Evolutionary conservation across 768 basidiomycete species (phyloP).

Genomic region (Auricularia heimuer): DNA sequence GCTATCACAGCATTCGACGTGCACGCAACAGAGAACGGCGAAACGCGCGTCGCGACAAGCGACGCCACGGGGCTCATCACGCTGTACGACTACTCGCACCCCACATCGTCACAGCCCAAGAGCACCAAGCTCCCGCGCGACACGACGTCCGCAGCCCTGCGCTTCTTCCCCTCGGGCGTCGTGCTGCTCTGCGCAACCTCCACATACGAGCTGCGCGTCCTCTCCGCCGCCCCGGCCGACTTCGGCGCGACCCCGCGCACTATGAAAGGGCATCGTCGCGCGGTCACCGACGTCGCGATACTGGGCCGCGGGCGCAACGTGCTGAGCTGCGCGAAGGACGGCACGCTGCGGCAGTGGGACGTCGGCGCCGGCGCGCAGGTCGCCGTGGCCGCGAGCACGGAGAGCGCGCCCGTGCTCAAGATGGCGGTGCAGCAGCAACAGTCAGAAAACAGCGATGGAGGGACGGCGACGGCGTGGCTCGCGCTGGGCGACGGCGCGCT

Average conservation of each 20-base stretch:
- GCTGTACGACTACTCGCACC: constrained; percentile 23
- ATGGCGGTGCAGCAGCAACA: constrained; percentile 21
- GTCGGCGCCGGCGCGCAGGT: constrained; percentile 45
- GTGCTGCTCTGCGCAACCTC: constrained; percentile 62
- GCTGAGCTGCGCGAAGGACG: constrained; percentile 58
- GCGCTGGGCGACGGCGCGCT: constrained; percentile 48
- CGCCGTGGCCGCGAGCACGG: constrained; percentile 31
- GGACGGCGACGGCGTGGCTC: constrained; percentile 15
- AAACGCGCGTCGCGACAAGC: constrained; percentile 47
- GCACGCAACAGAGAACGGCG: constrained; percentile 34
- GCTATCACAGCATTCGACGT: constrained; percentile 57
- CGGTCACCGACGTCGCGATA: constrained; percentile 55
- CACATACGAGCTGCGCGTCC: constrained; percentile 58
- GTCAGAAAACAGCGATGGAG: constrained; percentile 24
- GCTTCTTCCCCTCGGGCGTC: constrained; percentile 61
- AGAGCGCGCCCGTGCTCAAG: constrained; percentile 32
- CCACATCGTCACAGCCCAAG: constrained; percentile 20
- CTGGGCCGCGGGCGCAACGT: constrained; percentile 57
- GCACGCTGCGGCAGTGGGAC: constrained; percentile 64
- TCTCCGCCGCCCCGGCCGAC: constrained; percentile 36
- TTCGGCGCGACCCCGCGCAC: constrained; percentile 43
- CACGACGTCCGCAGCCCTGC: constrained; percentile 38
- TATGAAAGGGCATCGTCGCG: constrained; percentile 54
- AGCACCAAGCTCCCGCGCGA: not conserved
- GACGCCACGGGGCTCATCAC: constrained; percentile 50